Base-by-base conservation (phyloP, 768 basidiomycete species). In the Lactarius deliciosus region DNA sequence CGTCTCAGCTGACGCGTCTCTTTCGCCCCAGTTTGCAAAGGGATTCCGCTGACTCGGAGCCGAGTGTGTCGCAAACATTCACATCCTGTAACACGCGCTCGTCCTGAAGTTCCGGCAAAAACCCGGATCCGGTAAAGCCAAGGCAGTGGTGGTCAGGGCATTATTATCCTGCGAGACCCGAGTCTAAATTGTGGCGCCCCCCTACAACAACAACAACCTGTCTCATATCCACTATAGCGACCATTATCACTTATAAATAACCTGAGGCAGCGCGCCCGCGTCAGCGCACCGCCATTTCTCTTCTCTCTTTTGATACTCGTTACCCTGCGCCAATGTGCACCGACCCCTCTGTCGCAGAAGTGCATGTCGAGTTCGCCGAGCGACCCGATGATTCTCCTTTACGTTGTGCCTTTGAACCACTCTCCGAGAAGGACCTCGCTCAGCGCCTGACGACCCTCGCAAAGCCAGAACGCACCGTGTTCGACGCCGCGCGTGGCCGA, bases 401-500 rank as follows among this genome's bases (percentile, higher is more conserved):
- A 41, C 57, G 58, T 10, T 69, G 70, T n/a, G 30, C 64, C 20
- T 70, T 70, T n/a, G 68, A 38, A n/a, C 58, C 68, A 5, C 68
- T 70, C 36, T 60, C 58, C 41, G 68, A 65, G 28, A 16, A 25
- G 45, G 70, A 70, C 60, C 18, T 70, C 45, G n/a, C 11, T 32
- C 57, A 54, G 8, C 68, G 64, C 28, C 62, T 70, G 8, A 28
- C 64, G 1, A 25, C 64, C 22, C 64, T 69, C 56, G 69, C 70
- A 36, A 53, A 43, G 3, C 70, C 70, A 7, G 38, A 70, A 43
- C 53, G 64, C 30, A 66, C 62, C 22, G 56, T 70, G 6, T 70
- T 70, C 36, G 68, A 70, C 16, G 43, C 60, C 15, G 47, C 59
- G n/a, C 61, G 61, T n/a, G 68, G 70, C 34, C 71, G 67, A 25